Evolutionary conservation across 2,329 filamentous ascomycete genomes (phyloP), one percentile per base, ranked within the genome.

Genomic region (Furcasterigmium furcatum): DNA sequence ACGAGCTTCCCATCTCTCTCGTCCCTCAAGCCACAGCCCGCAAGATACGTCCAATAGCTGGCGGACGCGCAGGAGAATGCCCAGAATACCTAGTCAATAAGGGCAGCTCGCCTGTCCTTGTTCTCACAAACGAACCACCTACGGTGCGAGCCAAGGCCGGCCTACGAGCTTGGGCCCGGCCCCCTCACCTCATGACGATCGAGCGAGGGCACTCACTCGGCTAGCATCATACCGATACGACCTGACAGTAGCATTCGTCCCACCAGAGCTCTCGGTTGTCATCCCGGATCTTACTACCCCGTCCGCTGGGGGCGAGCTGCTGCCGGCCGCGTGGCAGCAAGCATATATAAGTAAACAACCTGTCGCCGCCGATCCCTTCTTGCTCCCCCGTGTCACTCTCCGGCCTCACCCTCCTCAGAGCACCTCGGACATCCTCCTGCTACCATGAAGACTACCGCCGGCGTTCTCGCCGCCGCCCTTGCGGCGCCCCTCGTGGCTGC

Each of bases 391-490:
- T 32, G 13, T 34, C 40, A 34, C 40, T 42, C 40, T 42, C 19
- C 40, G 29, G 29, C 19, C 20, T 29, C 40, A 42, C 24, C 19
- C 29, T 34, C 19, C 27, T 18, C 34, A 36, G 34, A 36, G 29
- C 29, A n/a, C 29, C 19, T 32, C 19, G 5, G 24, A 27, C 12
- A 14, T 14, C 24, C 10, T 20, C 20, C 9, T 20, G 41, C 34
- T 35, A 36, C 4, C 34, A 52, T 52, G 48, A 48, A 43, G 39
- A 9, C 39, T 9, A 51, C 44, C 5, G 18, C 43, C 12, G 30
- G 43, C 20, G 8, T 52, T 9, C 42, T 36, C 2, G 44, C 39
- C 5, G 34, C 32, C n/a, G 39, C 44, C 5, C 14, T 51, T 0
- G 38, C 44, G 20, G 18, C 41, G 20, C 27, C 50, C 5, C 21